Percentiles rank a stretch among this genome's conserved stretches.
Evolutionary conservation across 2,329 filamentous ascomycete species (phyloP).

Genomic region (Dothiorella sarmentorum): DNA sequence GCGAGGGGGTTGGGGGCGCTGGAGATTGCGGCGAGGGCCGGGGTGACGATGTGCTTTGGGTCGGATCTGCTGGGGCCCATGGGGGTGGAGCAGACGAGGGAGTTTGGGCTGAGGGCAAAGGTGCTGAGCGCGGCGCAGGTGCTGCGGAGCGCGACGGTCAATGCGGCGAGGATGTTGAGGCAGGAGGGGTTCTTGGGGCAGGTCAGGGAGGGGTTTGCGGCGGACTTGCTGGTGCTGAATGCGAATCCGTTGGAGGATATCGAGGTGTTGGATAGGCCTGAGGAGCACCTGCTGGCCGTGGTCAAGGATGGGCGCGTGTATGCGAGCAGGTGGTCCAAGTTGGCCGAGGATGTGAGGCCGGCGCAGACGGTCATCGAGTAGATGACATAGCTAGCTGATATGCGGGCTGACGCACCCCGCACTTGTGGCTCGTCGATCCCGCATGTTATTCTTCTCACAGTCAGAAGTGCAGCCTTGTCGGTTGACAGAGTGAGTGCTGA

Average conservation of each 20-base stretch:
- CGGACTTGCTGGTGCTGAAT: constrained; percentile 53
- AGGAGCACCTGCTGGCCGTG: constrained; percentile 49
- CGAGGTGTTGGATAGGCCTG: constrained; percentile 47
- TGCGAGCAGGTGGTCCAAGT: constrained; percentile 32
- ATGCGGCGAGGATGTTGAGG: constrained; percentile 49
- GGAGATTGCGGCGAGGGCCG: constrained; percentile 49
- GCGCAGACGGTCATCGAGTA: not conserved
- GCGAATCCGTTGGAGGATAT: constrained; percentile 56
- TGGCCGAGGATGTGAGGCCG: constrained; percentile 19
- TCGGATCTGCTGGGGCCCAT: constrained; percentile 54
- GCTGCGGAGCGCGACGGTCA: constrained; percentile 52
- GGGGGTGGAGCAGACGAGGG: constrained; percentile 47
- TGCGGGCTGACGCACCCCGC: not conserved
- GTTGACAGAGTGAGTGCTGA: too few relatives aligned
- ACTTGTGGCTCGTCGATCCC: not conserved
- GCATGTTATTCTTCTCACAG: too few relatives aligned
- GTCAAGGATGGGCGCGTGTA: constrained; percentile 54
- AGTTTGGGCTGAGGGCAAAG: constrained; percentile 47
- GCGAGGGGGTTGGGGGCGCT: constrained; percentile 46
- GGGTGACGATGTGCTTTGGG: constrained; percentile 56
- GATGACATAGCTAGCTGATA: too few relatives aligned
- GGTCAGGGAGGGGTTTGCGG: constrained; percentile 49
- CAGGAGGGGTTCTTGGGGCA: constrained; percentile 49
- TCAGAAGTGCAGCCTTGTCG: too few relatives aligned
- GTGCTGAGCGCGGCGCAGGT: constrained; percentile 44